A percentile compares a stretch with the other conserved stretches of the same genome.
These are phyloP conservation scores for Boeremia lycopersici DNA, from an alignment of 2,329 filamentous ascomycete genomes.

Conservation along the genomic window DNA sequence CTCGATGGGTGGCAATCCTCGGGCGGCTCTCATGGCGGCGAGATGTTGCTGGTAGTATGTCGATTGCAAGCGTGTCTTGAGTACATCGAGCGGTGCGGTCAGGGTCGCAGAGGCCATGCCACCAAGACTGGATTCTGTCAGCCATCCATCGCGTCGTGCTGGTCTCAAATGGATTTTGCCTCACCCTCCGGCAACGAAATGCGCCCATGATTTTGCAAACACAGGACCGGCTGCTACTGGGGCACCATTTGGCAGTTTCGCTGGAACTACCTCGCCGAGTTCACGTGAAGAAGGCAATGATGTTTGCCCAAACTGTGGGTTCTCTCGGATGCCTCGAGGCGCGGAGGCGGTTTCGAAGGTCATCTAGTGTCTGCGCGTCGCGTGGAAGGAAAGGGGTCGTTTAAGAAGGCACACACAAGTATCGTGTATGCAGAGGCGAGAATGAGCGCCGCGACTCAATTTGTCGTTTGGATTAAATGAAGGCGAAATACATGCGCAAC, in stretches of 20 bases:
- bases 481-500: not conserved
- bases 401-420: constrained; percentile 3
- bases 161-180: constrained; percentile 9
- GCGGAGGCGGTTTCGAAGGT: constrained; percentile 42
- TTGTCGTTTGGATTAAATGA: not conserved
- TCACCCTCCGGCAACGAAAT: constrained; percentile 90
- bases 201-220: constrained; percentile 79
- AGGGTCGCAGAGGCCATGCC: constrained; percentile 91
- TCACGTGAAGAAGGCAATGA: constrained; percentile 62
- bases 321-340: constrained; percentile 38
- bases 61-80: constrained; percentile 91
- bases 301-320: constrained; percentile 34
- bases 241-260: constrained; percentile 49
- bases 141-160: constrained; percentile 30
- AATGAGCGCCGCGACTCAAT: not conserved
- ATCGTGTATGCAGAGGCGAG: not conserved
- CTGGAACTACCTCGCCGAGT: constrained; percentile 62
- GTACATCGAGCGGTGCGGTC: constrained; percentile 91
- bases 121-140: constrained; percentile 66
- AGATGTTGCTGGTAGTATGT: constrained; percentile 92
- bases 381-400: not conserved
- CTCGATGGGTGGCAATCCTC: constrained; percentile 58
- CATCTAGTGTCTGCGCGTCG: constrained; percentile 37
- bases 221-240: constrained; percentile 51
- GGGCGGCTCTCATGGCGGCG: constrained; percentile 67